Conservation (phyloP, 1,284 basidiomycete species). For the Heterobasidion irregulare region DNA sequence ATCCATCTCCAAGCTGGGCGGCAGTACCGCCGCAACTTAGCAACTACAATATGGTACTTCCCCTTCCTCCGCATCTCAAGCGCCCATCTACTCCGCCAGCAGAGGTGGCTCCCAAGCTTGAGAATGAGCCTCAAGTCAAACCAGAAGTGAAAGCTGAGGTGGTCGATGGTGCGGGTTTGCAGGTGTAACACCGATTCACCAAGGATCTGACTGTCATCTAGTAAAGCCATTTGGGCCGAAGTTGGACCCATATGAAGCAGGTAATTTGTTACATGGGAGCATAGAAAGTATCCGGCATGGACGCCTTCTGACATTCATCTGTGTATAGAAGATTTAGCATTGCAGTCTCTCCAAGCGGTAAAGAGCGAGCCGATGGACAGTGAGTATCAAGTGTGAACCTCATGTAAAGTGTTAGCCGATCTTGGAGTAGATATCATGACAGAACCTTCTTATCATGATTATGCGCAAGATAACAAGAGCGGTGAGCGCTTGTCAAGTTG, state of each 20-base stretch:
- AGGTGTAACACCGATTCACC: not conserved
- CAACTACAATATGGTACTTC: not conserved
- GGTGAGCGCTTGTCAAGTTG: no score
- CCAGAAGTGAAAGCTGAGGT: not conserved
- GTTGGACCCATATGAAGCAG: not conserved
- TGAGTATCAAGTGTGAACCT: not conserved
- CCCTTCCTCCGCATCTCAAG: not conserved
- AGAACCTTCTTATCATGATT: no score
- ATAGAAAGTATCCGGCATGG: not conserved
- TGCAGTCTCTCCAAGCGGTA: not conserved
- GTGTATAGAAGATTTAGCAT: not conserved
- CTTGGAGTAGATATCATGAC: no score
- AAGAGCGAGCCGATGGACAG: not conserved
- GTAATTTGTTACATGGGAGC: not conserved
- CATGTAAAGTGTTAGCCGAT: no score
- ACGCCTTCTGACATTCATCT: not conserved
- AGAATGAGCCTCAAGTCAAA: not conserved
- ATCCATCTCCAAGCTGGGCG: slow-evolving; percentile 2
- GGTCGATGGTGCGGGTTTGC: not conserved
- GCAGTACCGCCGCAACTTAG: not conserved
- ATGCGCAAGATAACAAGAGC: no score
- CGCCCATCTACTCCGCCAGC: slow-evolving; percentile 2
- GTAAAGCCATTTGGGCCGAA: not conserved
- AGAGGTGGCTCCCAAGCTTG: not conserved
- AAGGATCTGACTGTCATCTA: not conserved